Evolutionary conservation across 768 basidiomycete genomes (phyloP).

Genomic region (Suillus luteus): DNA sequence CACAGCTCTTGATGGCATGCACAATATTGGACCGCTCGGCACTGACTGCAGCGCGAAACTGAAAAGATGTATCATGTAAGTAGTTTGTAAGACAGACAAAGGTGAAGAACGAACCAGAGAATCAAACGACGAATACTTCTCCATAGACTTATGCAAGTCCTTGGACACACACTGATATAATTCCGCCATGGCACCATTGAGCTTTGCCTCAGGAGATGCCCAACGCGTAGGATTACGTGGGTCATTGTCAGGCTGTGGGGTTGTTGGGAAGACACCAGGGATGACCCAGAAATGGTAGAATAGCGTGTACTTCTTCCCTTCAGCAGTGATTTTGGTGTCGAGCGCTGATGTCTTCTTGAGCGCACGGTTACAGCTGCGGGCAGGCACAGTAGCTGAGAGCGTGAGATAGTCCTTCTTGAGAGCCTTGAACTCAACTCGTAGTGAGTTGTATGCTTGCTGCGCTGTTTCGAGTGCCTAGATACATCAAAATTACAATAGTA

Average conservation of each 20-base stretch:
- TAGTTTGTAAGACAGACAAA: too few relatives aligned
- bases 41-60: not conserved
- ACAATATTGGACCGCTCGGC: slow-evolving; percentile 3
- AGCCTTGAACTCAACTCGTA: not conserved
- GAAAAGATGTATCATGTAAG: too few relatives aligned
- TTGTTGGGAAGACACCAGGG: too few relatives aligned
- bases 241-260: not conserved
- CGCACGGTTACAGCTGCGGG: not conserved
- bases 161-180: too few relatives aligned
- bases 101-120: too few relatives aligned
- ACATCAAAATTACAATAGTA: too few relatives aligned
- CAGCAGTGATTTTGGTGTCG: not conserved
- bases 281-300: too few relatives aligned
- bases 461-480: not conserved
- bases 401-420: not conserved
- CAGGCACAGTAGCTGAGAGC: slow-evolving; percentile 2
- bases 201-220: not conserved
- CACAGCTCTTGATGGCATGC: not conserved
- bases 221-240: not conserved
- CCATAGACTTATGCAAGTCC: too few relatives aligned
- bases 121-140: too few relatives aligned
- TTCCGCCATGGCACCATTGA: too few relatives aligned
- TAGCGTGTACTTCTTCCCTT: not conserved
- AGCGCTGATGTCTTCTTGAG: not conserved
- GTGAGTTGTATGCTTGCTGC: not conserved